These are phyloP conservation scores for Trichaptum fuscoviolaceum DNA, from an alignment of 768 basidiomycete species.

Conservation along the genomic window DNA sequence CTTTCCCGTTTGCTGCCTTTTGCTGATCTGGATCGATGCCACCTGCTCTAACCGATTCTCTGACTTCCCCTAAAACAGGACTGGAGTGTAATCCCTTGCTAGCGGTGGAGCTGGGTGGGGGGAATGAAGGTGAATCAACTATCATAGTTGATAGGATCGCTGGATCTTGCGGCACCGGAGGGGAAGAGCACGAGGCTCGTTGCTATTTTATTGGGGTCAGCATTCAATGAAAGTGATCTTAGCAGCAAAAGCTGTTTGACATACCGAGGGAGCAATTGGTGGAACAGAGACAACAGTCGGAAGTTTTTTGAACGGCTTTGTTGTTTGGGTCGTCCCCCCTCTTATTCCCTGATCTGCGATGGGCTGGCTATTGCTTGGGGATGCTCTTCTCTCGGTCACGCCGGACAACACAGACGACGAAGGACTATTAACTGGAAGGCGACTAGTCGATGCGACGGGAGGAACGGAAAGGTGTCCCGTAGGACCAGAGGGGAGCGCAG, in stretches of 20 bases:
- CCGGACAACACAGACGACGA: not conserved
- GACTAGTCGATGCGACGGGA: not conserved
- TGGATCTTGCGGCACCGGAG: not conserved
- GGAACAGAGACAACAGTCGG: not conserved
- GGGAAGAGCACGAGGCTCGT: not conserved
- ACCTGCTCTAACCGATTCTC: not conserved
- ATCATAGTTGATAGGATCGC: conserved; percentile 8
- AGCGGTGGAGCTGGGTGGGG: conserved; percentile 4
- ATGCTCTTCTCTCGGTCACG: not conserved
- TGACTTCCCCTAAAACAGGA: not conserved
- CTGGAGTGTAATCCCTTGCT: not conserved
- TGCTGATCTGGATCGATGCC: not conserved
- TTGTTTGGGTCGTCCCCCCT: not conserved
- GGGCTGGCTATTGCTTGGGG: not conserved
- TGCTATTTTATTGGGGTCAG: not conserved
- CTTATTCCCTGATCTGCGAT: not conserved
- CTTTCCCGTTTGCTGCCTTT: not conserved
- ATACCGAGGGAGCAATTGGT: not conserved
- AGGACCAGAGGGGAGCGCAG: not conserved
- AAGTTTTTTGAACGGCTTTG: conserved; percentile 1
- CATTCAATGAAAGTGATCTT: not conserved
- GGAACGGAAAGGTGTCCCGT: no score
- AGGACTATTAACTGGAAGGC: not conserved
- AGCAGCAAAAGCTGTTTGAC: not conserved
- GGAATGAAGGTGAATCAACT: conserved; percentile 17